phyloP scores from a whole-genome alignment of 139 green algal genomes.

The Micractinium sp. region DNA sequence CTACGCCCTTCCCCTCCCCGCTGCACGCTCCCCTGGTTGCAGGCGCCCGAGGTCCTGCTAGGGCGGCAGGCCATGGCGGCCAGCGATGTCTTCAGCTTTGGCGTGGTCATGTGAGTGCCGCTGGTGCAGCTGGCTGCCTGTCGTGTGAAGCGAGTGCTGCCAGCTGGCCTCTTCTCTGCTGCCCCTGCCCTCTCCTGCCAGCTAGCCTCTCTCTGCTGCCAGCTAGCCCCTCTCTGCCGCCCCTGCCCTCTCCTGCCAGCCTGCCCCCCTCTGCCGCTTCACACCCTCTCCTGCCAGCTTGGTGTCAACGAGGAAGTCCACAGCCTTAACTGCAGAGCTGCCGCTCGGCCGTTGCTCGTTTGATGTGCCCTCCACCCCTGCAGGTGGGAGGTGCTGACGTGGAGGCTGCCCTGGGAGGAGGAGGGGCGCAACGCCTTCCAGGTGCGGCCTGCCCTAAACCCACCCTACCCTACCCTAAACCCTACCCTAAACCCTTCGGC shows the following conservation, averaged over 20 bases:
- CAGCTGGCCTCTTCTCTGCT: not conserved
- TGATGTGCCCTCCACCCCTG: constrained; percentile 59
- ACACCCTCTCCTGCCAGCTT: too few species aligned
- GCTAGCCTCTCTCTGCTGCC: too few species aligned
- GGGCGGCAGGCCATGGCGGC: not conserved
- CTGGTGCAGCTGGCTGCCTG: not conserved
- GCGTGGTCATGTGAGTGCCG: not conserved
- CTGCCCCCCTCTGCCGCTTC: too few species aligned
- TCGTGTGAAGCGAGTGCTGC: too few species aligned
- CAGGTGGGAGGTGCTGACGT: constrained; percentile 81
- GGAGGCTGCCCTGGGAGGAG: constrained; percentile 74
- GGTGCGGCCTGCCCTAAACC: too few species aligned
- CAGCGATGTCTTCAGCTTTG: not conserved
- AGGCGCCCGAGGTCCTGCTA: not conserved
- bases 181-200: too few species aligned
- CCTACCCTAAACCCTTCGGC: too few species aligned
- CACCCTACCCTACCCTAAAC: too few species aligned
- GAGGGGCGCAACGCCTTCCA: constrained; percentile 52
- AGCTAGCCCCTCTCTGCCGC: not conserved
- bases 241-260: too few species aligned
- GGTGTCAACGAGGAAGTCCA: too few species aligned
- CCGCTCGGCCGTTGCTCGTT: constrained; percentile 29
- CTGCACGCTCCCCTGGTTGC: not conserved
- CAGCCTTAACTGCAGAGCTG: too few species aligned
- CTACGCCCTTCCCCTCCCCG: too few species aligned